Evolutionary conservation across 2,329 filamentous ascomycete genomes (phyloP), one percentile per base, ranked within the genome.

Genomic region (Dothideomycetidae sp.): DNA sequence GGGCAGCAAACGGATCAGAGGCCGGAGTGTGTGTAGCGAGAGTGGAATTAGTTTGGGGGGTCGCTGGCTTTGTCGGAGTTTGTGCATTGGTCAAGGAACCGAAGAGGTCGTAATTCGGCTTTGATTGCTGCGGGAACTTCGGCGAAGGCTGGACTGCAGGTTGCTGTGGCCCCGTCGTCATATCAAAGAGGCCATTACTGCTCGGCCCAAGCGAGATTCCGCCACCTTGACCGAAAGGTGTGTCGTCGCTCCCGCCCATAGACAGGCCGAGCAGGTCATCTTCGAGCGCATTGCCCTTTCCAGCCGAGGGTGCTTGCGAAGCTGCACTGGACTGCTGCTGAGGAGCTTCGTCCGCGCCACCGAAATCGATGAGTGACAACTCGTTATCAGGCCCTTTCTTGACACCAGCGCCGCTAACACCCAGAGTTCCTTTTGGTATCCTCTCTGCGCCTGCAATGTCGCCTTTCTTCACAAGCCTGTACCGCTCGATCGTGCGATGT

Each of bases 401-500:
- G 32, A 78, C 67, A 44, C 73, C 69, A 42, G 75, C 73, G 34
- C 65, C 65, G 43, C 71, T 78, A 15, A 73, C 75, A 9, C 78
- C 73, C 34, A 81, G 68, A 10, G 80, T 86, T 17, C 86, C 84
- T 53, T 81, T 78, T 5, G 84, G 83, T 47, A 96, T 81, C 56
- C 76, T 82, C 46, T 78, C 75, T 11, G 90, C 84, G 9, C 67
- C 84, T 48, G 86, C 83, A 31, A 92, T 58, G 52, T 98, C 86
- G 14, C 90, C 90, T 64, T 90, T 92, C 67, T 93, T 98, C 60
- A 96, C 77, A 39, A 96, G 65, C 67, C 84, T 93, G 59, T 96
- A 98, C 46, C 90, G 70, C 61, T 96, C 84, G 39, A 96, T 83
- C 1, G 90, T 98, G 44, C 88, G 76, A 55, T 96, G 83, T 71